These are phyloP conservation scores for Cercophora newfieldiana DNA, from an alignment of 495 filamentous ascomycete genomes.

Conservation along the genomic window DNA sequence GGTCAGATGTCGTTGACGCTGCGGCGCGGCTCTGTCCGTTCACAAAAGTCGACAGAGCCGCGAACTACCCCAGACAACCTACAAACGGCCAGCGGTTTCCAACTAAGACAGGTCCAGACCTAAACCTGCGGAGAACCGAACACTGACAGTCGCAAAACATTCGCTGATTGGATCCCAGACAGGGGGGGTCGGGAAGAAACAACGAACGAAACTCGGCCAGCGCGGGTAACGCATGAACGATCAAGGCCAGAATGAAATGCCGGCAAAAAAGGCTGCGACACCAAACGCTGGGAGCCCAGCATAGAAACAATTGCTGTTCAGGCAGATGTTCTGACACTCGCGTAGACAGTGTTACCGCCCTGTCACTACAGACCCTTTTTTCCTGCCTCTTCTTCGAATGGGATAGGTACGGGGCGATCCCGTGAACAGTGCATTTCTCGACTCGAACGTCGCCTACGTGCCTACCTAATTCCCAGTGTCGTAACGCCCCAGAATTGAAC, in stretches of 20 bases:
- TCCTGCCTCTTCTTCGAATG: not conserved
- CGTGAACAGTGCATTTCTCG: not conserved
- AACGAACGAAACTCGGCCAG: slow-evolving; percentile 20
- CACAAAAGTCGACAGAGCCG: slow-evolving; percentile 1
- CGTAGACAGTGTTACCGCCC: not conserved
- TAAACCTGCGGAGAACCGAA: no score
- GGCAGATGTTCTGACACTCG: slow-evolving; percentile 10
- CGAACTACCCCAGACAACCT: not conserved
- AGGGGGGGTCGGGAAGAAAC: not conserved
- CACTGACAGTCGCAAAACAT: not conserved
- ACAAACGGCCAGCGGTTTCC: not conserved
- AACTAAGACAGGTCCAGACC: not conserved
- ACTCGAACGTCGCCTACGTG: not conserved
- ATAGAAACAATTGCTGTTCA: slow-evolving; percentile 7
- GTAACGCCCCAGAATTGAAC: not conserved
- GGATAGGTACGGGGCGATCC: not conserved
- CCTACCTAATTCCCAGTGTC: not conserved
- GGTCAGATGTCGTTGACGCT: not conserved
- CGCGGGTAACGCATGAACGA: slow-evolving; percentile 20
- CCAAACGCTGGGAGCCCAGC: slow-evolving; percentile 3
- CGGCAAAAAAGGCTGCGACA: slow-evolving; percentile 24
- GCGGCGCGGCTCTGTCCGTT: slow-evolving; percentile 1
- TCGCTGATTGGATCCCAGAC: slow-evolving; percentile 14
- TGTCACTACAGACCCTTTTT: not conserved
- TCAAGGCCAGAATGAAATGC: slow-evolving; percentile 11